Conservation (phyloP, 345 rosid species). For the Luvunga scandens region DNA sequence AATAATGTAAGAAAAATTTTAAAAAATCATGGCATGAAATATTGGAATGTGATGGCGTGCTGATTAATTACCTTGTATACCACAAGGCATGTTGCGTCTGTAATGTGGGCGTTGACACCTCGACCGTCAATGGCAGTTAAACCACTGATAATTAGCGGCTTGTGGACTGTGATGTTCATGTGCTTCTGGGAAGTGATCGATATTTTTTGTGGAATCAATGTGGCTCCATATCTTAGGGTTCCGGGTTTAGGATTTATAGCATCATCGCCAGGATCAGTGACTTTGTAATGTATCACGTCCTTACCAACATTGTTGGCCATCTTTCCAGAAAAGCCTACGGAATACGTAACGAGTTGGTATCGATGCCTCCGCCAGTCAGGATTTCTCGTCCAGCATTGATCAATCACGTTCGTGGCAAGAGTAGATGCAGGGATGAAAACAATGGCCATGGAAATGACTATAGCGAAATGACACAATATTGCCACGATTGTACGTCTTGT, state of each 20-base stretch:
- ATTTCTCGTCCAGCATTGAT: conserved; percentile 59
- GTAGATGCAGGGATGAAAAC: background rate
- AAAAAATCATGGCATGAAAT: no score
- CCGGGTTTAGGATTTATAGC: conserved; percentile 65
- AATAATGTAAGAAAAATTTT: background rate
- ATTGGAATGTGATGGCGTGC: no score
- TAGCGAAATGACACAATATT: conserved; percentile 1
- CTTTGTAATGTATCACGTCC: conserved; percentile 42
- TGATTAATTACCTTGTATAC: no score
- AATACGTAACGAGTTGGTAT: conserved; percentile 54
- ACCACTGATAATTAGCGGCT: conserved; percentile 63
- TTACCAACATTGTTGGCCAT: conserved; percentile 56
- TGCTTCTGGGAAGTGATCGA: conserved; percentile 67
- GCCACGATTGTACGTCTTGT: conserved; percentile 6
- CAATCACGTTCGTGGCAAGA: conserved; percentile 52
- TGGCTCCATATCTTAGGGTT: conserved; percentile 66
- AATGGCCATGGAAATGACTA: conserved; percentile 14
- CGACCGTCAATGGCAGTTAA: conserved; percentile 13
- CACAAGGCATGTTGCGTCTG: no score
- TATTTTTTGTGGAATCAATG: conserved; percentile 45
- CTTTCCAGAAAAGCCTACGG: conserved; percentile 64
- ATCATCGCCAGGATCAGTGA: conserved; percentile 62
- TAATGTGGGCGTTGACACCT: no score
- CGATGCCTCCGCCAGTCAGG: conserved; percentile 48
- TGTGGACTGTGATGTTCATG: conserved; percentile 64